Evolutionary conservation across 805 yeast species (phyloP), one percentile per base, ranked within the genome.

Genomic region (Monosporozyma solicola): DNA sequence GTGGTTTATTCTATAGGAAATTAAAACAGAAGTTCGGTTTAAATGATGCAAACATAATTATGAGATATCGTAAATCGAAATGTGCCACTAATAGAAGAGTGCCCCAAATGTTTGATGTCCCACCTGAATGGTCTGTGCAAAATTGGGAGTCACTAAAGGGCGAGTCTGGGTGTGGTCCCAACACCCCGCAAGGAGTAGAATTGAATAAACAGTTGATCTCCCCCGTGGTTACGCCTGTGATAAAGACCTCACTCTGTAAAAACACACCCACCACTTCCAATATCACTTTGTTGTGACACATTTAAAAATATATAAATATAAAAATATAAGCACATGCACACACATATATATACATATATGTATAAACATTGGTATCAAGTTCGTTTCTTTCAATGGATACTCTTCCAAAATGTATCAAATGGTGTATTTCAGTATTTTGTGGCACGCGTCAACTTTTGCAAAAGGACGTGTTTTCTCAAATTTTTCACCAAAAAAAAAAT

Each of bases 1-100:
- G 54, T 20, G 54, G 54, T 3, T 35, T 52, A 29, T 52, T 52
- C 37, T 52, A 47, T 37, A 37, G 51, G 16, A 52, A 52, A 43
- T 48, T 52, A 31, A 31, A 32, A 33, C 33, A 29, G 13, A 52
- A 43, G 16, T 52, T 52, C 22, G 47, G 48, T 25, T 25, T 29
- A 11, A 20, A 27, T 20, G 46, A 39, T 13, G 53, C 50, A 13
- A 32, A 31, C 13, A 25, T 41, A 3, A 10, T 51, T 27, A 51
- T 51, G 53, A 33, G 20, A 22, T 47, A 51, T 41, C 39, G 53
- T 27, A 49, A 25, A 16, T n/a, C 22, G 8, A 41, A 32, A 10
- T 41, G 50, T 39, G 33, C 39, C 1, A 16, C 45, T 5, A 51
- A 47, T 24, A 35, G 53, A 22, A 51, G 45, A 35, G 53, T 51